These are phyloP conservation scores for Erodium trifolium DNA, from an alignment of 441 rosid species.

Conservation along the genomic window DNA sequence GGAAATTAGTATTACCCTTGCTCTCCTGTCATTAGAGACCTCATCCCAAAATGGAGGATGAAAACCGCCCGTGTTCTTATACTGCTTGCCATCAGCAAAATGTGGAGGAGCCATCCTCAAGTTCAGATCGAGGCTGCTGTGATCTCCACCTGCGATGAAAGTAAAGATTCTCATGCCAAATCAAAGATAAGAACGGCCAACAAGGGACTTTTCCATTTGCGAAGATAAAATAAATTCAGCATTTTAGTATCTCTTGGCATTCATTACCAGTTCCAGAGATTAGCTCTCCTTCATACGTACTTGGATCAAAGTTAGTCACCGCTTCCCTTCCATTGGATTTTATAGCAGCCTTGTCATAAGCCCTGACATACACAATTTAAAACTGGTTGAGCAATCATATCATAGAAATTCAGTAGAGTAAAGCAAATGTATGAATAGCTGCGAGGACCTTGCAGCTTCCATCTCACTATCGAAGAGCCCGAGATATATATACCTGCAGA, in stretches of 20 bases:
- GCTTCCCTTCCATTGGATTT: conserved; percentile 75
- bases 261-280: conserved; percentile 20
- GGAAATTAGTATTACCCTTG: conserved; percentile 28
- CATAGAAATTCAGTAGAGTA: not conserved
- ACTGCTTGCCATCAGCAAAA: conserved; percentile 18
- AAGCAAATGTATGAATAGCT: conserved; percentile 9
- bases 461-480: conserved; percentile 26
- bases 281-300: conserved; percentile 39
- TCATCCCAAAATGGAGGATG: conserved; percentile 21
- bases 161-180: not conserved
- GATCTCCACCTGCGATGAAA: conserved; percentile 19
- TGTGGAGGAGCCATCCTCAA: conserved; percentile 48
- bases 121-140: conserved; percentile 43
- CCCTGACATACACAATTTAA: conserved; percentile 35
- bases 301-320: conserved; percentile 73
- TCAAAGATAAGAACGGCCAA: not conserved
- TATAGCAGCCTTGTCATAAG: conserved; percentile 88
- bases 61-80: conserved; percentile 16
- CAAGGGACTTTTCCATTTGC: no score
- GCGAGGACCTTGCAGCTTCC: conserved; percentile 80
- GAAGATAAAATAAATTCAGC: not conserved
- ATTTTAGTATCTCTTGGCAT: not conserved
- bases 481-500: conserved; percentile 76
- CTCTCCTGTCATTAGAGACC: conserved; percentile 20
- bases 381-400: not conserved